Conservation (phyloP, 108 stramenopile species). For the Hondaea fermentalgiana region DNA sequence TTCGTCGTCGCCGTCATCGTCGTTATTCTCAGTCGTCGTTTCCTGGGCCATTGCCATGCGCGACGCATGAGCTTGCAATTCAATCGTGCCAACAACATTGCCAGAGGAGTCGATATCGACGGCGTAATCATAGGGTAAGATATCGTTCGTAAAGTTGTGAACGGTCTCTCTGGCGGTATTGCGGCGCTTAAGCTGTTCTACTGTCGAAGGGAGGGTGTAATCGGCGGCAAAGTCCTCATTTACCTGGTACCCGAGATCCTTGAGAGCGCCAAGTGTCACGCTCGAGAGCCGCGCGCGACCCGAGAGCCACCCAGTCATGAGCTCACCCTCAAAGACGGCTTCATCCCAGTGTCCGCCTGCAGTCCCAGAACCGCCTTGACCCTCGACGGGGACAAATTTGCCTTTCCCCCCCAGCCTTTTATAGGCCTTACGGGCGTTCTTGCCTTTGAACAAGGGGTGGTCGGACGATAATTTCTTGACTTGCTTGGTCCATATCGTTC, state of each 20-base stretch:
- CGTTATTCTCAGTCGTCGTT: too few species aligned
- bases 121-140: too few species aligned
- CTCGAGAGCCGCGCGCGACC: neutral
- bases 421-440: neutral
- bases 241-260: neutral
- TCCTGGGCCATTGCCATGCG: too few species aligned
- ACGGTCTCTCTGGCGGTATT: too few species aligned
- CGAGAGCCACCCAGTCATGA: conserved; percentile 4
- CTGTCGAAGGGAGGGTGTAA: neutral
- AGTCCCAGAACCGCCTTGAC: neutral
- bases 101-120: too few species aligned
- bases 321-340: neutral
- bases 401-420: neutral
- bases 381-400: neutral
- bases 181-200: neutral
- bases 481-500: neutral
- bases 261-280: neutral
- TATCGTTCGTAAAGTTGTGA: too few species aligned
- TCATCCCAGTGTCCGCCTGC: neutral
- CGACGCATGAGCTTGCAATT: too few species aligned
- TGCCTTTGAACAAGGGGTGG: neutral
- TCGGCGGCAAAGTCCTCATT: neutral
- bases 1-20: too few species aligned
- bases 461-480: neutral
- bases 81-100: too few species aligned